These are phyloP conservation scores for Porodaedalea pini DNA, from an alignment of 1,284 basidiomycete genomes.

Conservation along the genomic window DNA sequence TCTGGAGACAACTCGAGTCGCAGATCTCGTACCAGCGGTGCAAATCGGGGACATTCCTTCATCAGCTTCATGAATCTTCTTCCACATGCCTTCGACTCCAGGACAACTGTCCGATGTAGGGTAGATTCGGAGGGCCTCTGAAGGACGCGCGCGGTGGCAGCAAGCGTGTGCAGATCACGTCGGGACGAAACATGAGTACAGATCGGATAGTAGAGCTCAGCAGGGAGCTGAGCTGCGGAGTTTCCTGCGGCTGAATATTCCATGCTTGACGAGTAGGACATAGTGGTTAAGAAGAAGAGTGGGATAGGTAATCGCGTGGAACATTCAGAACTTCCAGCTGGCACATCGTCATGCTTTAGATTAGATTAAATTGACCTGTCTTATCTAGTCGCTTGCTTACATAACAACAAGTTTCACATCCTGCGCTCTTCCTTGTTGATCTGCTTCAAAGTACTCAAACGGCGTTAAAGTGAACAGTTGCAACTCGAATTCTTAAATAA, in stretches of 20 bases:
- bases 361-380: background rate
- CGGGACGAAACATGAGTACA: conserved; percentile 1
- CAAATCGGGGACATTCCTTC: conserved; percentile 2
- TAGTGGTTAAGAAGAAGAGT: background rate
- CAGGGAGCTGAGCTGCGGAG: background rate
- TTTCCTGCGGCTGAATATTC: background rate
- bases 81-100: background rate
- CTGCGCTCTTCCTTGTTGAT: too few species aligned
- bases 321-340: too few species aligned
- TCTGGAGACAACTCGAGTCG: background rate
- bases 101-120: background rate
- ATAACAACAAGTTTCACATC: too few species aligned
- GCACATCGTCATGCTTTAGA: too few species aligned
- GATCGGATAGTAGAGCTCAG: conserved; percentile 12
- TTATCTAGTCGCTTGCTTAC: too few species aligned
- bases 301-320: background rate
- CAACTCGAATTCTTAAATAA: too few species aligned
- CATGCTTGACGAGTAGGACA: background rate
- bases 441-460: too few species aligned
- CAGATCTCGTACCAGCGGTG: conserved; percentile 3
- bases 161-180: conserved; percentile 4
- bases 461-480: too few species aligned
- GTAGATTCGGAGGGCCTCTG: conserved; percentile 9
- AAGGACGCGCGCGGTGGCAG: conserved; percentile 6
- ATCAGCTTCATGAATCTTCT: background rate